Conservation (phyloP, 371 early-diverging fungal species). For the Mortierella sp. region DNA sequence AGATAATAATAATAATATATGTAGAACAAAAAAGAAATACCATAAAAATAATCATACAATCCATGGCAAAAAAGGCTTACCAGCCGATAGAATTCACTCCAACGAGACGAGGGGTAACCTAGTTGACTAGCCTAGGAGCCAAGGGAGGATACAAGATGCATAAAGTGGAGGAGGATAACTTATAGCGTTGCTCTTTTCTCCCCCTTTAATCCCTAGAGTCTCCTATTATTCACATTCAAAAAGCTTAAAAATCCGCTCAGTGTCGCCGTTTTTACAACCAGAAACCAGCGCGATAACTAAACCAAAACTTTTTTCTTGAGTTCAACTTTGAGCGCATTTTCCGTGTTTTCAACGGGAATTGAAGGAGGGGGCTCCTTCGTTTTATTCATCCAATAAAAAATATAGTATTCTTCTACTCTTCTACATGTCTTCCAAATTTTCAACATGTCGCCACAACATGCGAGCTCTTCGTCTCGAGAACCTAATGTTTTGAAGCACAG, state of each 20-base stretch:
- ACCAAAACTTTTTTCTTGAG: slow-evolving; percentile 1
- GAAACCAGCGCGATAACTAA: not conserved
- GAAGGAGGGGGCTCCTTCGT: not conserved
- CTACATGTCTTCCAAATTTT: not conserved
- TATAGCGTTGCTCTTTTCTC: not conserved
- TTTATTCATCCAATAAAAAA: not conserved
- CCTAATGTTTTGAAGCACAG: slow-evolving; percentile 16
- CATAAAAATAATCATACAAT: not conserved
- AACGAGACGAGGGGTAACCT: no score
- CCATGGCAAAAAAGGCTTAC: not conserved
- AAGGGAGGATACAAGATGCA: not conserved
- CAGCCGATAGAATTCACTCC: no score
- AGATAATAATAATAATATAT: not conserved
- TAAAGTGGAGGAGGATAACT: not conserved
- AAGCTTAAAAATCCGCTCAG: slow-evolving; percentile 2
- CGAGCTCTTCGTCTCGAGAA: slow-evolving; percentile 36
- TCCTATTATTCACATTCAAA: no score
- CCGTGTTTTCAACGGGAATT: not conserved
- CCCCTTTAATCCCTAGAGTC: not conserved
- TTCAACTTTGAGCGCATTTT: slow-evolving; percentile 1
- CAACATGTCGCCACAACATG: slow-evolving; percentile 43
- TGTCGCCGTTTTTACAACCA: not conserved
- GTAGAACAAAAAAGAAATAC: not conserved
- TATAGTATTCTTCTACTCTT: no score
- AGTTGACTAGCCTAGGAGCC: not conserved